Percentiles rank a stretch among this genome's conserved stretches.
Evolutionary conservation across 495 filamentous ascomycete species (phyloP).

Genomic region (Ascobolus immersus): DNA sequence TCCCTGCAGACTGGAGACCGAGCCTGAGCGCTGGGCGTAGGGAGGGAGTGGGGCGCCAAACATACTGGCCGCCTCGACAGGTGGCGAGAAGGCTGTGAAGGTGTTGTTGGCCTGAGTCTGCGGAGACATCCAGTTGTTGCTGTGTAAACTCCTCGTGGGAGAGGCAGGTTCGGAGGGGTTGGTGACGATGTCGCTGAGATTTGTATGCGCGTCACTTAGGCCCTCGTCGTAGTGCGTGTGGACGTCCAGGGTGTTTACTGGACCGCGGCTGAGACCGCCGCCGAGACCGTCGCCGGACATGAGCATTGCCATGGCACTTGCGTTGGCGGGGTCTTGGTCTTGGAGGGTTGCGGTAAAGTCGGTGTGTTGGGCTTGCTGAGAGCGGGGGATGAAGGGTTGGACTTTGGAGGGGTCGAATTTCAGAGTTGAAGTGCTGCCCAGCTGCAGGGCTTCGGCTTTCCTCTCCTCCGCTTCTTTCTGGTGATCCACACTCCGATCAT

Average conservation of each 20-base stretch:
- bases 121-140: neutral
- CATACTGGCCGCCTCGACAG: slow-evolving; percentile 37
- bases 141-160: slow-evolving; percentile 9
- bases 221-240: slow-evolving; percentile 8
- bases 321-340: slow-evolving; percentile 13
- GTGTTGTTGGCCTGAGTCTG: slow-evolving; percentile 29
- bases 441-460: slow-evolving; percentile 7
- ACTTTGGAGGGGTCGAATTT: neutral
- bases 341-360: too few relatives aligned
- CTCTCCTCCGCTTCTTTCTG: slow-evolving; percentile 13
- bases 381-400: neutral
- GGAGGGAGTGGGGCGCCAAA: too few relatives aligned
- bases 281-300: slow-evolving; percentile 11
- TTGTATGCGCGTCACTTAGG: slow-evolving; percentile 14
- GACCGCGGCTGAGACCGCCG: slow-evolving; percentile 2
- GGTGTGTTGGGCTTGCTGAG: too few relatives aligned
- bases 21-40: too few relatives aligned
- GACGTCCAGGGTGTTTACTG: slow-evolving; percentile 1
- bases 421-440: too few relatives aligned
- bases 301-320: slow-evolving; percentile 15
- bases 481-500: slow-evolving; percentile 9
- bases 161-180: slow-evolving; percentile 33
- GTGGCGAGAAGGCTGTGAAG: slow-evolving; percentile 61
- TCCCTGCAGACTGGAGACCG: slow-evolving; percentile 28
- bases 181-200: slow-evolving; percentile 40